These are phyloP conservation scores for Oligophagozyma castellii DNA, from an alignment of 1,139 yeast species.

Conservation along the genomic window DNA sequence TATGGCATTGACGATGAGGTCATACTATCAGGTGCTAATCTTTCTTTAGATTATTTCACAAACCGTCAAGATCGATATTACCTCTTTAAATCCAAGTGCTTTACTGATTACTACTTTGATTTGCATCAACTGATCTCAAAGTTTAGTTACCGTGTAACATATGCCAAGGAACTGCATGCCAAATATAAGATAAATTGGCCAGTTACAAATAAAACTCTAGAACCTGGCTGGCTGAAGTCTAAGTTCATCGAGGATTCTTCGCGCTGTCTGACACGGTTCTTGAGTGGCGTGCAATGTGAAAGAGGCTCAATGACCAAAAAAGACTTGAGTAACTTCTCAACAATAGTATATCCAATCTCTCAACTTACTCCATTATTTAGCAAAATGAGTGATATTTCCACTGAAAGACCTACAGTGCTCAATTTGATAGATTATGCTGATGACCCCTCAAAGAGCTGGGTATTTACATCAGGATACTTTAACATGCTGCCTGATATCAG, in stretches of 20 bases:
- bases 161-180: constrained; percentile 29
- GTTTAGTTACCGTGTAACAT: constrained; percentile 53
- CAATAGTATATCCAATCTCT: constrained; percentile 83
- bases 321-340: constrained; percentile 28
- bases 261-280: constrained; percentile 39
- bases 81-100: constrained; percentile 39
- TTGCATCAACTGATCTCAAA: constrained; percentile 55
- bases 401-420: constrained; percentile 64
- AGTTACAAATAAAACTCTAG: constrained; percentile 49
- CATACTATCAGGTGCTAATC: constrained; percentile 80
- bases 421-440: constrained; percentile 47
- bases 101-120: constrained; percentile 60
- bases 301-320: constrained; percentile 14
- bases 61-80: constrained; percentile 92
- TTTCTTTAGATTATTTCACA: constrained; percentile 85
- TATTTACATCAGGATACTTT: constrained; percentile 94
- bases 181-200: constrained; percentile 68
- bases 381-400: constrained; percentile 42
- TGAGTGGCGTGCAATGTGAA: no score
- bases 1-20: constrained; percentile 91
- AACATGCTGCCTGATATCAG: constrained; percentile 74
- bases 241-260: constrained; percentile 51
- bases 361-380: constrained; percentile 75
- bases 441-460: constrained; percentile 51
- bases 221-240: constrained; percentile 49